phyloP scores from a whole-genome alignment of 192 early-diverging fungal genomes.

The Backusella tuberculispora region DNA sequence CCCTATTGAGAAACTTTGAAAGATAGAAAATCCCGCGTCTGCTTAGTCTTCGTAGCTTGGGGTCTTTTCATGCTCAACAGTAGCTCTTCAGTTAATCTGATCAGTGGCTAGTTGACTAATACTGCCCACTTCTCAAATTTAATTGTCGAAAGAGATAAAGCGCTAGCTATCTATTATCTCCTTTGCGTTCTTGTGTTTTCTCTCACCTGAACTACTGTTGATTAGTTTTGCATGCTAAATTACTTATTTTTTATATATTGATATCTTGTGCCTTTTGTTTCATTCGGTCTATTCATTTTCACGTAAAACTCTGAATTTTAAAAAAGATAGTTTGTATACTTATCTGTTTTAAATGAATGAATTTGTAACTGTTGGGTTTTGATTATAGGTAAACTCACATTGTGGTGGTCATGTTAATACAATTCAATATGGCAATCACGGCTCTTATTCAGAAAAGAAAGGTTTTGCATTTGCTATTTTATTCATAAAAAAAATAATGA shows the following conservation, averaged over 20 bases:
- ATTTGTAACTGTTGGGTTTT: no score
- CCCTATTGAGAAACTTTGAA: background rate
- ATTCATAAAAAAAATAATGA: no score
- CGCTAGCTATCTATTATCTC: no score
- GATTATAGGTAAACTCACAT: no score
- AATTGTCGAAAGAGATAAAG: no score
- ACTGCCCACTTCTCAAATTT: background rate
- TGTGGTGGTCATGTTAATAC: no score
- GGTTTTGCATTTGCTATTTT: no score
- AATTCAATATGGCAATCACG: no score
- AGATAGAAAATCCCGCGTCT: background rate
- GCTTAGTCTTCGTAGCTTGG: background rate
- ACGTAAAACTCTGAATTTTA: background rate
- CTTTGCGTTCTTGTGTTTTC: background rate
- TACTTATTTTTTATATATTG: background rate
- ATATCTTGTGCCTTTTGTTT: background rate
- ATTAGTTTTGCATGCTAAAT: background rate
- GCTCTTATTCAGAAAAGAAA: no score
- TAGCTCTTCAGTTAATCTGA: conserved; percentile 8
- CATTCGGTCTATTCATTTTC: conserved; percentile 5
- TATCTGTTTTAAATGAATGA: background rate
- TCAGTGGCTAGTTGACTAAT: background rate
- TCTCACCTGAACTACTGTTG: background rate
- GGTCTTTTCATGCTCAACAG: background rate
- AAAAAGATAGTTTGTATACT: conserved; percentile 3